These are phyloP conservation scores for Mortierella sp. DNA, from an alignment of 371 early-diverging fungal genomes.

Conservation along the genomic window DNA sequence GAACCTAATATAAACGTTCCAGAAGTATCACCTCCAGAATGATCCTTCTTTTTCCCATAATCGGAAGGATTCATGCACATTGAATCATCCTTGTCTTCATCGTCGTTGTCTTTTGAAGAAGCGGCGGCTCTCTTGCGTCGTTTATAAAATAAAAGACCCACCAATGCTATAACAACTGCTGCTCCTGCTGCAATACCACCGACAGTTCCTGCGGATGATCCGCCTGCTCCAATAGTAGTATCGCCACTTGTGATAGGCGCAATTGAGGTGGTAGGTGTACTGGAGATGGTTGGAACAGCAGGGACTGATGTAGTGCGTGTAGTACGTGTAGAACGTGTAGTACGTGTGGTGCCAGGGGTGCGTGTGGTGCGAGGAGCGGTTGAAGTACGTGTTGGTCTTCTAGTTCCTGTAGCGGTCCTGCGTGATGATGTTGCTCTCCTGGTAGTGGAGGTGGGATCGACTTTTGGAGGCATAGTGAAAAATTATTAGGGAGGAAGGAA, in stretches of 20 bases:
- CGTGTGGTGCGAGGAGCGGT: too few relatives aligned
- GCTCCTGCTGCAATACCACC: conserved; percentile 64
- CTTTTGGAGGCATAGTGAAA: not conserved
- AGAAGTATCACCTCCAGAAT: conserved; percentile 16
- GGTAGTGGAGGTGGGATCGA: not conserved
- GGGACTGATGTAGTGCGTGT: not conserved
- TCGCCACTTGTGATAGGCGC: conserved; percentile 1
- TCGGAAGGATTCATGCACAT: conserved; percentile 39
- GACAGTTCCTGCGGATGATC: conserved; percentile 63
- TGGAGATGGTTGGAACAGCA: conserved; percentile 5
- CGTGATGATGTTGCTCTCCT: not conserved
- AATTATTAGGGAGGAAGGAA: not conserved
- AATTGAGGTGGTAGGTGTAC: conserved; percentile 12
- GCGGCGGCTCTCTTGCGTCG: conserved; percentile 44
- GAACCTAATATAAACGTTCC: conserved; percentile 41
- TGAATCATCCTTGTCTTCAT: conserved; percentile 24
- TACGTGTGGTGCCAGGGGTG: too few relatives aligned
- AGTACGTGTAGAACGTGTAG: not conserved
- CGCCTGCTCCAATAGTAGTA: conserved; percentile 10
- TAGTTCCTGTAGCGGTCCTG: conserved; percentile 3
- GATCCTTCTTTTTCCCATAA: conserved; percentile 23
- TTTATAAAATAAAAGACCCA: conserved; percentile 59
- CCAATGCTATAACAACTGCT: conserved; percentile 52
- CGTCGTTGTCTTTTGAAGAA: conserved; percentile 1
- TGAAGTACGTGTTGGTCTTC: not conserved